Evolutionary conservation across 495 filamentous ascomycete genomes (phyloP).

Genomic region (Podospora anserina): DNA sequence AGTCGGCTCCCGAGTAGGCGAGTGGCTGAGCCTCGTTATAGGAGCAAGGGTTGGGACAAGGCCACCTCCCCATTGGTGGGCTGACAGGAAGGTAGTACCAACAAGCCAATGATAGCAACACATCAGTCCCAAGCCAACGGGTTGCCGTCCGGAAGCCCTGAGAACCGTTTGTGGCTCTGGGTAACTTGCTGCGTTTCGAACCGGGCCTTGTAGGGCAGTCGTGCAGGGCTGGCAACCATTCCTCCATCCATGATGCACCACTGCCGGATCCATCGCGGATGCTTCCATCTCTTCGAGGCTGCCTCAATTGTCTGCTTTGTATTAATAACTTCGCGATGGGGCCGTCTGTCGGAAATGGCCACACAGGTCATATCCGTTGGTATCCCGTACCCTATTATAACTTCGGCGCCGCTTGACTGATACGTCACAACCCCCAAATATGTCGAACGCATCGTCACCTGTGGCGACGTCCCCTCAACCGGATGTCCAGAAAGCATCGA

Average conservation of each 20-base stretch:
- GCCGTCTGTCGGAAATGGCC: constrained; percentile 3
- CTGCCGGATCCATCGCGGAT: not conserved
- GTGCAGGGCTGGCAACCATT: not conserved
- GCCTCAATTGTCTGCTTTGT: constrained; percentile 7
- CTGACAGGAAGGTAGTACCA: constrained; percentile 1
- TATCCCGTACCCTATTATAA: constrained; percentile 5
- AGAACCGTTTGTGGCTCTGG: constrained; percentile 6
- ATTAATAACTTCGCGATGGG: constrained; percentile 7
- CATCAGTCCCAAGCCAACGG: not conserved
- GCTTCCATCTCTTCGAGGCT: constrained; percentile 3
- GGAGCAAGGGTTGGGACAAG: not conserved
- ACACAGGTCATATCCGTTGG: not conserved
- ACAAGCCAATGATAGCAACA: constrained; percentile 7
- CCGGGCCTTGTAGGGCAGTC: constrained; percentile 2
- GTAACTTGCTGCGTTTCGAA: constrained; percentile 2
- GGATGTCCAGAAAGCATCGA: constrained; percentile 21
- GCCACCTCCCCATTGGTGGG: not conserved
- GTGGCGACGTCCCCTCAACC: constrained; percentile 20
- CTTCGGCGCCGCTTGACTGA: constrained; percentile 7
- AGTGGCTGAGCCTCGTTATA: not conserved
- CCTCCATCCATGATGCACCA: constrained; percentile 5
- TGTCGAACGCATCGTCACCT: constrained; percentile 29
- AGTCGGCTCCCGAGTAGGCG: not conserved
- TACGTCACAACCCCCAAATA: constrained; percentile 12
- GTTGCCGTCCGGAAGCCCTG: constrained; percentile 11